These are phyloP conservation scores for Teratosphaeria destructans DNA, from an alignment of 2,329 filamentous ascomycete genomes.

Conservation along the genomic window DNA sequence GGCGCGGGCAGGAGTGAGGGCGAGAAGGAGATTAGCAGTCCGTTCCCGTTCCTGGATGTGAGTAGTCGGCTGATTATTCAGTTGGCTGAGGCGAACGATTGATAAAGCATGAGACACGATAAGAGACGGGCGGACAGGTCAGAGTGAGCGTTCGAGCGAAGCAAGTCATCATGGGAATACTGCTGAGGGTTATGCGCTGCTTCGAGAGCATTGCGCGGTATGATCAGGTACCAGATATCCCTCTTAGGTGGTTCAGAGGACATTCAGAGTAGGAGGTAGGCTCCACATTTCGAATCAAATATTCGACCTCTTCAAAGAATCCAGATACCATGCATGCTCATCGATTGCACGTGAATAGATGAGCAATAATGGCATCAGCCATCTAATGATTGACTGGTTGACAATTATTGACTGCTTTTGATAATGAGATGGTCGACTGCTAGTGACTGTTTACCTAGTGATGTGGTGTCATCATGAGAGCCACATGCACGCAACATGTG, in stretches of 20 bases:
- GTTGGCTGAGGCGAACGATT: conserved; percentile 65
- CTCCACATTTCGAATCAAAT: not conserved
- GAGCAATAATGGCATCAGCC: too few species aligned
- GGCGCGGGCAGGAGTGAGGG: conserved; percentile 48
- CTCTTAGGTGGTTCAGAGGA: not conserved
- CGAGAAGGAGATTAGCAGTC: conserved; percentile 90
- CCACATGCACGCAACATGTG: too few species aligned
- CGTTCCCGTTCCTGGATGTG: conserved; percentile 92
- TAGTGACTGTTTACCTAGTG: too few species aligned
- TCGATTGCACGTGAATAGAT: too few species aligned
- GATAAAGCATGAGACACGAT: conserved; percentile 4
- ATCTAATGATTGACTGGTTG: too few species aligned
- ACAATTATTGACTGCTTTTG: too few species aligned
- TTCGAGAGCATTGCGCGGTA: not conserved
- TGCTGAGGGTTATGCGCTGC: not conserved
- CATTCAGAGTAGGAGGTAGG: not conserved
- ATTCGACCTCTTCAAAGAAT: too few species aligned
- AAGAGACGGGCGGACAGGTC: not conserved
- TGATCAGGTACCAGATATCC: not conserved
- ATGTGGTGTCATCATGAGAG: too few species aligned
- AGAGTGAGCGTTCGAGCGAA: not conserved
- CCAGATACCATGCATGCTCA: too few species aligned
- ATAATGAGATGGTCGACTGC: too few species aligned
- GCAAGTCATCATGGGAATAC: not conserved
- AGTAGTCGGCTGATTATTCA: conserved; percentile 88